Evolutionary conservation across 768 basidiomycete genomes (phyloP), one percentile per base, ranked within the genome.

Genomic region (Suillus plorans): DNA sequence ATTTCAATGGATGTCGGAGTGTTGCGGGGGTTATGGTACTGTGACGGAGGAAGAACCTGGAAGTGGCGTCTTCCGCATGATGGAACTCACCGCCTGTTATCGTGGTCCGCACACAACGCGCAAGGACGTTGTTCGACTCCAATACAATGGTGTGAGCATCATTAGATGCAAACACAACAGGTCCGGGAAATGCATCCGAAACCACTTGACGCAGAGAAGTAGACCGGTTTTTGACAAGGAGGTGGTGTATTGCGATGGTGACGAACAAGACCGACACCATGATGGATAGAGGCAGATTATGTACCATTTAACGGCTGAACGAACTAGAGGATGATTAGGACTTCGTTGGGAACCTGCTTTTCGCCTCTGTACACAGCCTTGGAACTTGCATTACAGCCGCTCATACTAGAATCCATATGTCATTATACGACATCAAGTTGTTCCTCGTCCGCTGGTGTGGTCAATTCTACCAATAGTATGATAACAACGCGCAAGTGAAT

Each of bases 1-100:
- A 55, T 55, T 55, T 31, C 53, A 55, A n/a, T 55, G 53, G 53
- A 55, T 55, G 53, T 55, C 53, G 5, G 53, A 55, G 20, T 55
- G 53, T n/a, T 55, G 53, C 10, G 53, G 53, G 20, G 53, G 53
- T 10, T 55, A 55, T n/a, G 53, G 53, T n/a, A 55, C 53, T 34
- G 53, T 55, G 31, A 55, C 53, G 31, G 53, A 55, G 31, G 53
- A 55, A 55, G 53, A 34, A 55, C 53, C 53, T 13, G 53, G 53
- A n/a, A 55, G 53, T 55, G 53, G 53, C 10, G 5, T 31, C 53
- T 55, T 55, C 20, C 53, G 53, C 18, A 55, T 55, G 53, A 55
- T 55, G 53, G 53, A 55, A 55, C 53, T 55, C 31, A 55, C 53
- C 10, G 53, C 53, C 5, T 55, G 53, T 34, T 55, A 55, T 55